Conservation (phyloP, 2,329 filamentous ascomycete genomes). For the Scedosporium minutisporum region DNA sequence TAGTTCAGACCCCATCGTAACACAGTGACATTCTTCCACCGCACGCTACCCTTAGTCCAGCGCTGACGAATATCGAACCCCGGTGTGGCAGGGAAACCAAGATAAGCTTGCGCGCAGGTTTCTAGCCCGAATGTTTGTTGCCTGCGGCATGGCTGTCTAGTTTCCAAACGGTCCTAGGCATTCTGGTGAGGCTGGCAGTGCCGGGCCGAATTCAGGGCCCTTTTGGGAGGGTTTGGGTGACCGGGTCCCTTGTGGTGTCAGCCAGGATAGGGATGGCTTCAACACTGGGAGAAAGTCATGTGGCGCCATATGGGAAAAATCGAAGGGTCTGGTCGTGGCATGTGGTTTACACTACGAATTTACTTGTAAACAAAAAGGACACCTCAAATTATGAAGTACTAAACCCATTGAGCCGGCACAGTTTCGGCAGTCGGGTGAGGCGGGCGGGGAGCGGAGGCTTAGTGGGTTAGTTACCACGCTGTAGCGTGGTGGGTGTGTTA, state of each 20-base stretch:
- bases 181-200: background rate
- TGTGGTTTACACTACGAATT: background rate
- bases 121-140: background rate
- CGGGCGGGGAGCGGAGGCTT: background rate
- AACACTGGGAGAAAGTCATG: background rate
- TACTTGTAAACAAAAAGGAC: background rate
- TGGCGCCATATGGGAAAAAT: background rate
- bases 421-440: constrained; percentile 5
- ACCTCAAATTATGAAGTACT: background rate
- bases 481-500: too few species aligned
- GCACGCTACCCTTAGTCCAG: background rate
- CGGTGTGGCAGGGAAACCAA: background rate
- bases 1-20: background rate
- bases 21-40: background rate
- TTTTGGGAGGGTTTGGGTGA: background rate
- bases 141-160: background rate
- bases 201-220: background rate
- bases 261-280: background rate
- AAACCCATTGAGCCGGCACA: background rate
- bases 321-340: background rate
- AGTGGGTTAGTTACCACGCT: background rate
- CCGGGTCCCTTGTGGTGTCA: background rate
- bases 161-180: background rate
- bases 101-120: background rate
- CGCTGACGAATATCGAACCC: background rate